Evolutionary conservation across 2,329 filamentous ascomycete genomes (phyloP).

Genomic region (Clarireedia hainanense): DNA sequence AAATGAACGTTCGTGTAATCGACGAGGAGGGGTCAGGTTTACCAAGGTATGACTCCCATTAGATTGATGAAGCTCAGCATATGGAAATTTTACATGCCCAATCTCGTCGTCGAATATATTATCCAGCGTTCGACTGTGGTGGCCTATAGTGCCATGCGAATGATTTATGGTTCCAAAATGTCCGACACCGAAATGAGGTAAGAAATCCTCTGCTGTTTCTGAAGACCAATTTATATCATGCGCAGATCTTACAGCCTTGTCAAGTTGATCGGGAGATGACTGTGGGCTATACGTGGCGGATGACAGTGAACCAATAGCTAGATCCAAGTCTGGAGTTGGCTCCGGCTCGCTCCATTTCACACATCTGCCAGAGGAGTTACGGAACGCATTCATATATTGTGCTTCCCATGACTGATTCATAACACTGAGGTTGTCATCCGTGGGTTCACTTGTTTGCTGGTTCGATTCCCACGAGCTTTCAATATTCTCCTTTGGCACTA

Average conservation of each 20-base stretch:
- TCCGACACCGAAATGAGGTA: background rate
- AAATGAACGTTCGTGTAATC: background rate
- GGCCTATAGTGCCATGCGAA: too few relatives aligned
- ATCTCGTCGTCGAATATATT: background rate
- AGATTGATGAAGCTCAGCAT: background rate
- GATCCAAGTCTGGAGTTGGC: background rate
- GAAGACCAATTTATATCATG: background rate
- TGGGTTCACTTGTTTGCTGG: background rate
- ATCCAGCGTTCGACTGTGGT: too few relatives aligned
- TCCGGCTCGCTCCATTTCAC: slow-evolving; percentile 7
- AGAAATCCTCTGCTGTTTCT: background rate
- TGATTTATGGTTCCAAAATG: background rate
- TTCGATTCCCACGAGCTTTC: too few relatives aligned
- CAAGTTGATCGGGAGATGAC: background rate
- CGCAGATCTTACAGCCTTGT: background rate
- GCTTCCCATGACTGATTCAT: slow-evolving; percentile 3
- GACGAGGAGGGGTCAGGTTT: background rate
- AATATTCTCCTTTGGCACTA: too few relatives aligned
- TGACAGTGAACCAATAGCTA: background rate
- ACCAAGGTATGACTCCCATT: background rate
- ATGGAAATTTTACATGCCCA: background rate
- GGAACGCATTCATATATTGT: slow-evolving; percentile 3
- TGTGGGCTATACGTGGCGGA: background rate
- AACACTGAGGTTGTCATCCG: background rate
- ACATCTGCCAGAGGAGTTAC: background rate